phyloP scores from a whole-genome alignment of 345 rosid species.

The Citrus sp. region DNA sequence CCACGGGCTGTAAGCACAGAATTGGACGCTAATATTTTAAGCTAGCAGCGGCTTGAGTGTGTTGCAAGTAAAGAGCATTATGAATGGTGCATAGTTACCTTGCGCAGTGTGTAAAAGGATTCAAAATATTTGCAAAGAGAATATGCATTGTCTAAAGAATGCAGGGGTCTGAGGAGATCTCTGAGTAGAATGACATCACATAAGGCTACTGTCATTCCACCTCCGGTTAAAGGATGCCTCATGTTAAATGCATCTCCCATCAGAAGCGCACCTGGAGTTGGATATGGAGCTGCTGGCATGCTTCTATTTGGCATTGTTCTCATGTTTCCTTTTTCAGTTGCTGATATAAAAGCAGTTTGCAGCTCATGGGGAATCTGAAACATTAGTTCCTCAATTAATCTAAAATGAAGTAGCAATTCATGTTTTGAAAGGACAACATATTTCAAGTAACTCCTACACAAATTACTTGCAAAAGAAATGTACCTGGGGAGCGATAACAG shows the following conservation, averaged over 20 bases:
- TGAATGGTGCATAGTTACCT: neutral
- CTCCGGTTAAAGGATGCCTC: constrained; percentile 57
- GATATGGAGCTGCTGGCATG: constrained; percentile 45
- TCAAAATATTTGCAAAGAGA: constrained; percentile 12
- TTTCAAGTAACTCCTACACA: neutral
- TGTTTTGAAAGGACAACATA: neutral
- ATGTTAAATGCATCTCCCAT: constrained; percentile 56
- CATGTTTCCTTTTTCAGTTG: constrained; percentile 42
- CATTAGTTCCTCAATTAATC: neutral
- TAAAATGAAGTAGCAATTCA: neutral
- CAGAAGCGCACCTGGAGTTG: constrained; percentile 55
- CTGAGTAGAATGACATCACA: constrained; percentile 46
- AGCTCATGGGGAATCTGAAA: constrained; percentile 46
- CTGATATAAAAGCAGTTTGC: constrained; percentile 29
- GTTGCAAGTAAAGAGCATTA: neutral
- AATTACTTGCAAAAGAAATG: neutral
- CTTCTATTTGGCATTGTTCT: constrained; percentile 46
- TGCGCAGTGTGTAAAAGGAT: neutral
- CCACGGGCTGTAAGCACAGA: constrained; percentile 25
- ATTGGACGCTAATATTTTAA: neutral
- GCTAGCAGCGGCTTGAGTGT: neutral
- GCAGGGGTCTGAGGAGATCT: constrained; percentile 42
- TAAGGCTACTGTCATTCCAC: constrained; percentile 61
- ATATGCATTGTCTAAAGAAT: constrained; percentile 36
- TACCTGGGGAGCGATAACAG: constrained; percentile 54